Conservation (phyloP, 768 basidiomycete species). For the Lactarius hatsudake region DNA sequence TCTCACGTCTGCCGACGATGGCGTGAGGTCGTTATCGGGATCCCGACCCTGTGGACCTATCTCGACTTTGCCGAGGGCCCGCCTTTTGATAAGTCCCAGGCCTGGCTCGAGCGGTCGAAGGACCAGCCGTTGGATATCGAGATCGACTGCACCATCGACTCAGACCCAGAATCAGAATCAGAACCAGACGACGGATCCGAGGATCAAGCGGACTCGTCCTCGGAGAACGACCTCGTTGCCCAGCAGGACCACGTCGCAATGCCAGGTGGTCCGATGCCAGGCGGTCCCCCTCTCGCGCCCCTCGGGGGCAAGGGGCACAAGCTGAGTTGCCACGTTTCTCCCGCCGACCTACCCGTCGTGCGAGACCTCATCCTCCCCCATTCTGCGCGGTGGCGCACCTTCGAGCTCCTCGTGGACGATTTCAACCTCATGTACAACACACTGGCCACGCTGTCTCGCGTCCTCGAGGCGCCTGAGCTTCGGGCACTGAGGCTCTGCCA, state of each 20-base stretch:
- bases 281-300: slow-evolving; percentile 18
- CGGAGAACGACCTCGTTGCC: slow-evolving; percentile 6
- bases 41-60: slow-evolving; percentile 55
- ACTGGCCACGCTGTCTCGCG: slow-evolving; percentile 42
- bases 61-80: slow-evolving; percentile 42
- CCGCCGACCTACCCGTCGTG: slow-evolving; percentile 31
- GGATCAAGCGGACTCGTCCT: slow-evolving; percentile 12
- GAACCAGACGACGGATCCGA: slow-evolving; percentile 7
- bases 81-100: slow-evolving; percentile 43
- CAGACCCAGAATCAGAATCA: slow-evolving; percentile 20
- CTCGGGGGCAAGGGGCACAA: slow-evolving; percentile 5
- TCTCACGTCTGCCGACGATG: slow-evolving; percentile 63
- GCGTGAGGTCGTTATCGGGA: slow-evolving; percentile 52
- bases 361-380: slow-evolving; percentile 48
- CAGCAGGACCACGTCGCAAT: slow-evolving; percentile 24
- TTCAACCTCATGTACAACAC: slow-evolving; percentile 49
- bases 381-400: slow-evolving; percentile 49
- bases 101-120: slow-evolving; percentile 54
- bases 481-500: slow-evolving; percentile 54
- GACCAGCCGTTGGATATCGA: slow-evolving; percentile 51
- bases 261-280: slow-evolving; percentile 25
- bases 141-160: slow-evolving; percentile 37
- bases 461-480: slow-evolving; percentile 51
- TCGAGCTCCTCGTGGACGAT: slow-evolving; percentile 46
- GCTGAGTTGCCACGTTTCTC: slow-evolving; percentile 14